These are phyloP conservation scores for Evernia prunastri DNA, from an alignment of 495 filamentous ascomycete genomes.

Conservation along the genomic window DNA sequence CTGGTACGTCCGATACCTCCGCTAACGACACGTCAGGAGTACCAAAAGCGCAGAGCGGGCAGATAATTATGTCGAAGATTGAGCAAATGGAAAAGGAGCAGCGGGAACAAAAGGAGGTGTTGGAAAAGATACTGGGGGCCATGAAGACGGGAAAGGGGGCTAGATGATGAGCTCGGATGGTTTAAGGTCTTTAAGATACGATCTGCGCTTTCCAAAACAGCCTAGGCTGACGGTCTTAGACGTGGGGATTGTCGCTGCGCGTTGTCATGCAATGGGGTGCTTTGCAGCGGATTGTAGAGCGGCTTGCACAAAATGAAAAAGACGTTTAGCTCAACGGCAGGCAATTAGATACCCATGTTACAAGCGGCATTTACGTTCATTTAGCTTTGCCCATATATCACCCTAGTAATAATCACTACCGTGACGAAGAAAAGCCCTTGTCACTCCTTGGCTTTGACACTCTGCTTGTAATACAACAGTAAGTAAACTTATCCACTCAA, in stretches of 20 bases:
- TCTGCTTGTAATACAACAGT: too few relatives aligned
- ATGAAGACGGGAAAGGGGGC: conserved; percentile 17
- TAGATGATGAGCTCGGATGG: background rate
- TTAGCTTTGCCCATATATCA: too few relatives aligned
- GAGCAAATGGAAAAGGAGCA: conserved; percentile 29
- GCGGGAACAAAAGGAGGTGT: conserved; percentile 26
- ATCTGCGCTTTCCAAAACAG: background rate
- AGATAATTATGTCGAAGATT: conserved; percentile 23
- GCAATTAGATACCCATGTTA: too few relatives aligned
- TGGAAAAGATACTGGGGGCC: conserved; percentile 27
- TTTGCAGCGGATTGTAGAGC: background rate
- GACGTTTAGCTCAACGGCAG: too few relatives aligned
- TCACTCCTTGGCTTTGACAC: background rate
- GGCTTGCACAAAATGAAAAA: too few relatives aligned
- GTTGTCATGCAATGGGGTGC: background rate
- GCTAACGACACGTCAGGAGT: background rate
- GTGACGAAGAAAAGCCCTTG: too few relatives aligned
- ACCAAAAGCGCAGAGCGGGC: conserved; percentile 16
- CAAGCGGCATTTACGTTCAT: too few relatives aligned
- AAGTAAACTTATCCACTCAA: too few relatives aligned
- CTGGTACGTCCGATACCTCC: background rate
- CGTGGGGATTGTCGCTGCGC: background rate
- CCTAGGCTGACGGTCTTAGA: too few relatives aligned
- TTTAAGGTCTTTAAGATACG: background rate
- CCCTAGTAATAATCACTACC: too few relatives aligned